Evolutionary conservation across 371 early-diverging fungal genomes (phyloP).

Genomic region (Choanephora cucurbitarum): DNA sequence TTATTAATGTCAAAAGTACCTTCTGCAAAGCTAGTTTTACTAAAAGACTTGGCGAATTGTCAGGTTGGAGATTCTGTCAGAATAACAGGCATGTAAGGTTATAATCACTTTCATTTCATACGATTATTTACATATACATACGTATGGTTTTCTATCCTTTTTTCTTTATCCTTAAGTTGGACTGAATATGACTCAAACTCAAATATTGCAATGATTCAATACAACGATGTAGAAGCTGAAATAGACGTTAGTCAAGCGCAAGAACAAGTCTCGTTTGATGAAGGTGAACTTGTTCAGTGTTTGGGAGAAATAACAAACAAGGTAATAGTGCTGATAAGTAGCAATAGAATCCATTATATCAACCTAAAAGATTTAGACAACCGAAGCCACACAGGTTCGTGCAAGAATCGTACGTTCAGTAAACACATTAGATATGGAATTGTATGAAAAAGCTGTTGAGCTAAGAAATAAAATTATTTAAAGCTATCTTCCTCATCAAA

Average conservation of each 20-base stretch:
- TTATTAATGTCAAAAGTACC: conserved; percentile 11
- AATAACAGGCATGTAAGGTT: conserved; percentile 21
- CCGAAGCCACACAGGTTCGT: conserved; percentile 2
- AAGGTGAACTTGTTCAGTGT: conserved; percentile 20
- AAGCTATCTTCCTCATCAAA: background rate
- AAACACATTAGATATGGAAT: conserved; percentile 16
- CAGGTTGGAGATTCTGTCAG: conserved; percentile 18
- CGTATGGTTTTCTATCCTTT: no score
- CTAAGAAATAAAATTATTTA: conserved; percentile 7
- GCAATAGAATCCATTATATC: background rate
- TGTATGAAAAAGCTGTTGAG: conserved; percentile 19
- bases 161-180: conserved; percentile 9
- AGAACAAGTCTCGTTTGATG: background rate
- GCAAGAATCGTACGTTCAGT: conserved; percentile 17
- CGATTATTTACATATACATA: background rate
- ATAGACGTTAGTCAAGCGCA: background rate
- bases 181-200: conserved; percentile 1
- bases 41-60: conserved; percentile 10
- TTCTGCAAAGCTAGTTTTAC: conserved; percentile 16
- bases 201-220: conserved; percentile 7
- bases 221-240: conserved; percentile 4
- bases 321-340: background rate
- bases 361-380: conserved; percentile 1
- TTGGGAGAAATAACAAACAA: conserved; percentile 18
- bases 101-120: no score